Percentiles rank a stretch among this genome's conserved stretches.
Evolutionary conservation across 306 rosid species (phyloP).

Genomic region (Medicago lupulina): DNA sequence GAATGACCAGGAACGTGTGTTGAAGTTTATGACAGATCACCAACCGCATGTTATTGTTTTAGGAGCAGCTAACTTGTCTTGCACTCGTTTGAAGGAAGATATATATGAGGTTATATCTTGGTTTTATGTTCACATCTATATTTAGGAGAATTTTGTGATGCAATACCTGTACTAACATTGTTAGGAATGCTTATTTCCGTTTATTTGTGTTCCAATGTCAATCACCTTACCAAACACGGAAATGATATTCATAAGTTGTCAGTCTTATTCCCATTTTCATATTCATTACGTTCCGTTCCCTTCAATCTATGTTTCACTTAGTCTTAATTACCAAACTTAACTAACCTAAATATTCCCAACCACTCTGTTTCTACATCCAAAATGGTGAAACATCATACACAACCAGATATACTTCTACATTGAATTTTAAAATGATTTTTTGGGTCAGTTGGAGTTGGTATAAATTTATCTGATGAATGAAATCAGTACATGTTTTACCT

Average conservation of each 20-base stretch:
- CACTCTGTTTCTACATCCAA: conserved; percentile 8
- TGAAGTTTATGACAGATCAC: conserved; percentile 99
- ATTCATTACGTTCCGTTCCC: conserved; percentile 4
- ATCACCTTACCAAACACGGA: conserved; percentile 19
- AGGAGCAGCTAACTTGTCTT: conserved; percentile 93
- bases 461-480: conserved; percentile 16
- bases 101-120: conserved; percentile 79
- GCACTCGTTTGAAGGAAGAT: conserved; percentile 91
- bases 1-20: conserved; percentile 87
- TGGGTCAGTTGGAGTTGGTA: not conserved
- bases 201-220: conserved; percentile 19
- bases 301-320: not conserved
- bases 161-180: not conserved
- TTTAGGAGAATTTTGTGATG: conserved; percentile 27
- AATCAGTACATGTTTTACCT: conserved; percentile 4
- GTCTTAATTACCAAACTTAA: conserved; percentile 7
- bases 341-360: not conserved
- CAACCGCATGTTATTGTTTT: conserved; percentile 97
- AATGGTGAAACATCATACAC: not conserved
- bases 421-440: conserved; percentile 24
- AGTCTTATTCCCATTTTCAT: conserved; percentile 5
- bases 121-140: conserved; percentile 22
- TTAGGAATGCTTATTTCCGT: conserved; percentile 11
- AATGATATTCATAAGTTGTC: conserved; percentile 5
- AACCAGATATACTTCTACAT: not conserved